phyloP scores from a whole-genome alignment of 73 alveolate genomes.

The Paramecium bursaria region DNA sequence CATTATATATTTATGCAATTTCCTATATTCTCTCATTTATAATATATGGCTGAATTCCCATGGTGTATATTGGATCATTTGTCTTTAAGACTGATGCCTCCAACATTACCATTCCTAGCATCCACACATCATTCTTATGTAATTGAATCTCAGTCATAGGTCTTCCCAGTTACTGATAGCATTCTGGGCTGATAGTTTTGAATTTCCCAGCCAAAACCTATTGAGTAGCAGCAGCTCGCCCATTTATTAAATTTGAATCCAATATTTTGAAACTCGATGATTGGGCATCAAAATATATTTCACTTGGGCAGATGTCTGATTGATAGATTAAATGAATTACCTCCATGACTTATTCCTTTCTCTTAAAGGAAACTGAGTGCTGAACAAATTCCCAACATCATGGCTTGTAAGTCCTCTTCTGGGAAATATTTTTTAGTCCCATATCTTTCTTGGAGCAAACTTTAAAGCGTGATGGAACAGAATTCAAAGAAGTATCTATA shows the following conservation, averaged over 20 bases:
- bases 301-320: constrained; percentile 31
- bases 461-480: constrained; percentile 17
- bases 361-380: constrained; percentile 53
- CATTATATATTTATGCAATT: constrained; percentile 49
- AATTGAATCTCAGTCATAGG: constrained; percentile 5
- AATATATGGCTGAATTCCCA: background rate
- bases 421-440: constrained; percentile 60
- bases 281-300: constrained; percentile 33
- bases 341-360: constrained; percentile 56
- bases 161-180: background rate
- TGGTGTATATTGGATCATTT: constrained; percentile 7
- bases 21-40: constrained; percentile 42
- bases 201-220: constrained; percentile 15
- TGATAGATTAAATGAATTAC: background rate
- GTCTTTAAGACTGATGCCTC: constrained; percentile 14
- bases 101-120: constrained; percentile 46
- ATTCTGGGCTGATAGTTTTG: constrained; percentile 17
- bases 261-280: constrained; percentile 37
- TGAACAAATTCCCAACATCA: constrained; percentile 26
- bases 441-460: constrained; percentile 27
- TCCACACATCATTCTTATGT: constrained; percentile 38
- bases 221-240: constrained; percentile 1
- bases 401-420: constrained; percentile 51
- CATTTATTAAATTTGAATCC: constrained; percentile 61
- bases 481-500: constrained; percentile 52